phyloP scores from a whole-genome alignment of 2,329 filamentous ascomycete genomes.

The Lachnellula arida region DNA sequence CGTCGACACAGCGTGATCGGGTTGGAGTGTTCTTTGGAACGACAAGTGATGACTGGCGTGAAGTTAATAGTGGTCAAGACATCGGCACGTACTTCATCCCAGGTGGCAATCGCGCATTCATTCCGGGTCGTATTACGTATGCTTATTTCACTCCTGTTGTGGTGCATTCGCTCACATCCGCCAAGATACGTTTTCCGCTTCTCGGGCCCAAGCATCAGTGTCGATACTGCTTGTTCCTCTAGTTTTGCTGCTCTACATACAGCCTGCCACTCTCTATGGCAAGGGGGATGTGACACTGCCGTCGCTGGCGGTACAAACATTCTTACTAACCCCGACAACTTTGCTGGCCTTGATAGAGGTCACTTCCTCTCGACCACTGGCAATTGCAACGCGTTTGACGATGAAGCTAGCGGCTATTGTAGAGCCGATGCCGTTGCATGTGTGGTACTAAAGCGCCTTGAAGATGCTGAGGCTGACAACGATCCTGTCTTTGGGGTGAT shows the following conservation, averaged over 20 bases:
- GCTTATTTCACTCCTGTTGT: no score
- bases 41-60: conserved; percentile 24
- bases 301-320: conserved; percentile 38
- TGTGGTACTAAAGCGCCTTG: conserved; percentile 54
- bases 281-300: conserved; percentile 40
- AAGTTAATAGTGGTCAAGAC: conserved; percentile 24
- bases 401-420: conserved; percentile 57
- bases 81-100: conserved; percentile 33
- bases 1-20: conserved; percentile 36
- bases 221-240: conserved; percentile 56
- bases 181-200: conserved; percentile 40
- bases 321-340: conserved; percentile 35
- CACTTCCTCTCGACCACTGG: conserved; percentile 15
- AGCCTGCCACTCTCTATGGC: conserved; percentile 45
- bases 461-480: conserved; percentile 38
- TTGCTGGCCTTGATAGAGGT: conserved; percentile 6
- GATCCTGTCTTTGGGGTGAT: conserved; percentile 42
- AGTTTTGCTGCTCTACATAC: conserved; percentile 51
- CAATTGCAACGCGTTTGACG: conserved; percentile 46
- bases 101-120: conserved; percentile 40
- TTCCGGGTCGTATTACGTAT: conserved; percentile 30
- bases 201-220: conserved; percentile 47
- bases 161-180: no score
- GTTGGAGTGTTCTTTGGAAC: conserved; percentile 23
- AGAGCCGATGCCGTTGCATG: conserved; percentile 58